Conservation (phyloP, 2,329 filamentous ascomycete species). For the Talaromyces piceae region DNA sequence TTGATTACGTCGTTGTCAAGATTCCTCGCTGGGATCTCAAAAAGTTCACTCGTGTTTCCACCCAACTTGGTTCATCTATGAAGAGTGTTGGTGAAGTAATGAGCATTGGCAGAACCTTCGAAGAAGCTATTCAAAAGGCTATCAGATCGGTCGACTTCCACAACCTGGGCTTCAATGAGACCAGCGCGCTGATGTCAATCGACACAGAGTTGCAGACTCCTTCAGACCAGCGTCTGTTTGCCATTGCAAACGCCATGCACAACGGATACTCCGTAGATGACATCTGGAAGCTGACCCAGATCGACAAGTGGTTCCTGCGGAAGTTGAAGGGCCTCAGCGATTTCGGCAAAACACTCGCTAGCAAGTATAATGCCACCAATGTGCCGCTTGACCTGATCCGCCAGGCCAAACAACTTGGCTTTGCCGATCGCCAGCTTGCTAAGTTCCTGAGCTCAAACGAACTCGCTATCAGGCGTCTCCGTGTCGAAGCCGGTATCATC, state of each 20-base stretch:
- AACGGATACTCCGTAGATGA: conserved; percentile 89
- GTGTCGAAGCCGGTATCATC: conserved; percentile 77
- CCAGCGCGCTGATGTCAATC: conserved; percentile 85
- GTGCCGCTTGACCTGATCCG: conserved; percentile 60
- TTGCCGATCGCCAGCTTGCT: conserved; percentile 86
- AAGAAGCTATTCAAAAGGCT: conserved; percentile 97
- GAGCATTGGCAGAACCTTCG: conserved; percentile 93
- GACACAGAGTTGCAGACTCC: conserved; percentile 95
- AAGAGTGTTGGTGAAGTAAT: conserved; percentile 99
- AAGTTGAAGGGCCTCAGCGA: conserved; percentile 86
- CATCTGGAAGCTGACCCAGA: conserved; percentile 97
- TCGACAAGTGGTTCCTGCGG: conserved; percentile 96
- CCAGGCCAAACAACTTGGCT: conserved; percentile 87
- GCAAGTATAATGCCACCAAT: conserved; percentile 56
- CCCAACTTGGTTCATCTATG: conserved; percentile 94
- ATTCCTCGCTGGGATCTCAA: conserved; percentile 98
- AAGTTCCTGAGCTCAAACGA: conserved; percentile 95
- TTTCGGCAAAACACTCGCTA: conserved; percentile 73
- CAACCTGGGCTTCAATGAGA: conserved; percentile 92
- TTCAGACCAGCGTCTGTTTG: conserved; percentile 93
- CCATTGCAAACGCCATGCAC: conserved; percentile 96
- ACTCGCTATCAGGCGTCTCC: conserved; percentile 72
- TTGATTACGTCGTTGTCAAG: conserved; percentile 98
- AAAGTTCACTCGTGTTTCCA: conserved; percentile 96
- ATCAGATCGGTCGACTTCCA: conserved; percentile 92